Evolutionary conservation across 2,329 filamentous ascomycete species (phyloP).

Genomic region (Fusarium sp.): DNA sequence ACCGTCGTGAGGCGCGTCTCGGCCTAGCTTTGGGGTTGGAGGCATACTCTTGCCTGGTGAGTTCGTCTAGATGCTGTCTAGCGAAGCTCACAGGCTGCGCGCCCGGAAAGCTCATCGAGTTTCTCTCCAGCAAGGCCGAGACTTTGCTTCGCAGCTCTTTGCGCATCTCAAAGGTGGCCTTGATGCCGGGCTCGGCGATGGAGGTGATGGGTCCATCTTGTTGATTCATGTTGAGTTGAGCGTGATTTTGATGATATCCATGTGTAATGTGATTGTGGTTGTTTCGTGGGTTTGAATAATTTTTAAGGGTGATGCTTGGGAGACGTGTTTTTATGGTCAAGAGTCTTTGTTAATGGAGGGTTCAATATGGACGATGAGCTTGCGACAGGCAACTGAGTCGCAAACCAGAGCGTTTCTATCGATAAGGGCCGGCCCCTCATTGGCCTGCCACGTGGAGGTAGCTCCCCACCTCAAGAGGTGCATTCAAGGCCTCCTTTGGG

Average conservation of each 20-base stretch:
- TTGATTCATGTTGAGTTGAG: slow-evolving; percentile 45
- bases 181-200: slow-evolving; percentile 73
- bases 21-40: neutral
- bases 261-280: neutral
- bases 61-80: slow-evolving; percentile 82
- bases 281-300: neutral
- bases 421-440: slow-evolving; percentile 5
- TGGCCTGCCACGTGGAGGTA: slow-evolving; percentile 2
- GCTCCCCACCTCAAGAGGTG: neutral
- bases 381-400: slow-evolving; percentile 30
- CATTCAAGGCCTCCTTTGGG: neutral
- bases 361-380: slow-evolving; percentile 3
- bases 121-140: slow-evolving; percentile 78
- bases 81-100: slow-evolving; percentile 96
- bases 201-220: slow-evolving; percentile 56
- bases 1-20: neutral
- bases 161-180: slow-evolving; percentile 74
- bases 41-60: slow-evolving; percentile 79
- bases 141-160: slow-evolving; percentile 66
- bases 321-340: neutral
- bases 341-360: neutral
- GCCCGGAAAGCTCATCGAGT: slow-evolving; percentile 79
- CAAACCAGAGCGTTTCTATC: slow-evolving; percentile 26
- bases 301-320: neutral
- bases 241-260: neutral